Percentiles rank a stretch among this genome's conserved stretches.
phyloP scores from a whole-genome alignment of 2,329 filamentous ascomycete species.

The Bipolaris cookei region DNA sequence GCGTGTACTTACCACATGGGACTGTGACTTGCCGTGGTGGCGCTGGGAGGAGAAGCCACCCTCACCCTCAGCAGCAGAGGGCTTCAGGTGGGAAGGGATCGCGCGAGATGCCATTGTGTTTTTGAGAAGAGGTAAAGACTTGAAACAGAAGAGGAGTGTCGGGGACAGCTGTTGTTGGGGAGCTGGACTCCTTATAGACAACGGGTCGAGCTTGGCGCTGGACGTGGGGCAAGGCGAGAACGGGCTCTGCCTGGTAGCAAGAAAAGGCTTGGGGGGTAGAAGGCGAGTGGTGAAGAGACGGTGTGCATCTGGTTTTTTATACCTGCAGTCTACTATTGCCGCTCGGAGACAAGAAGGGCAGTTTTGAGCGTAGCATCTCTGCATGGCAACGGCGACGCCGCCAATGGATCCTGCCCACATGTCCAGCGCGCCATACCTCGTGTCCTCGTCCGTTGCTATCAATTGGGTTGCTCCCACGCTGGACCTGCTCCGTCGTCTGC shows the following conservation, averaged over 20 bases:
- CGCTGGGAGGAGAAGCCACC: conserved; percentile 61
- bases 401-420: conserved; percentile 15
- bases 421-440: background rate
- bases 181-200: conserved; percentile 34
- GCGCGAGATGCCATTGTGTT: conserved; percentile 72
- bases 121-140: conserved; percentile 7
- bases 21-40: conserved; percentile 85
- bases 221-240: conserved; percentile 36
- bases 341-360: conserved; percentile 18
- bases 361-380: conserved; percentile 23
- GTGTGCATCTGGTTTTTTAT: conserved; percentile 24
- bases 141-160: conserved; percentile 12
- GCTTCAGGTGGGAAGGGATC: conserved; percentile 84
- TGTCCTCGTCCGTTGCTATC: background rate
- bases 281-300: conserved; percentile 17
- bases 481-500: background rate
- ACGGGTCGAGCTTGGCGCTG: conserved; percentile 21
- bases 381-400: conserved; percentile 22
- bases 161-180: conserved; percentile 23
- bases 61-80: conserved; percentile 52
- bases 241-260: conserved; percentile 25
- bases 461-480: background rate
- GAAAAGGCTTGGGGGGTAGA: conserved; percentile 12
- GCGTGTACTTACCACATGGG: conserved; percentile 74
- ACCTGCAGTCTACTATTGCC: conserved; percentile 18